phyloP scores from a whole-genome alignment of 75 land plant species.

The Pseudotsuga menziesii region DNA sequence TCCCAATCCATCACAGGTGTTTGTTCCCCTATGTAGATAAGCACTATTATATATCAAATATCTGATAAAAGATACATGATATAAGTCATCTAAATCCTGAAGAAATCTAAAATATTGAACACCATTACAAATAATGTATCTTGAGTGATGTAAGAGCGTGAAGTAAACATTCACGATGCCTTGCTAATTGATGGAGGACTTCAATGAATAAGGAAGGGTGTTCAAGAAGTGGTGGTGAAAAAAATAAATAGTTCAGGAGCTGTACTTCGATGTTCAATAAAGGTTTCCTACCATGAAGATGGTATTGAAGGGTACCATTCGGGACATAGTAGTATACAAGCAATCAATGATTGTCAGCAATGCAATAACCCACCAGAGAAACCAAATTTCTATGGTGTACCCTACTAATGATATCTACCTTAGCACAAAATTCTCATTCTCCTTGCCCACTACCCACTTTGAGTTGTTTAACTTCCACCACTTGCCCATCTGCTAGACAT shows the following conservation, averaged over 20 bases:
- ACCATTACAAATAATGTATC: slow-evolving; percentile 12
- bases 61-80: background rate
- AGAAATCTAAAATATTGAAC: background rate
- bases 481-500: slow-evolving; percentile 46
- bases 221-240: background rate
- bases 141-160: slow-evolving; percentile 23
- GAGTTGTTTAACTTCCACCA: slow-evolving; percentile 77
- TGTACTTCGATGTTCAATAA: slow-evolving; percentile 5
- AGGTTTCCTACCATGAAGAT: slow-evolving; percentile 54
- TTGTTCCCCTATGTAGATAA: slow-evolving; percentile 12
- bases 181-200: too few relatives aligned
- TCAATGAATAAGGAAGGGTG: background rate
- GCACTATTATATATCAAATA: background rate
- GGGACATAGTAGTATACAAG: slow-evolving; percentile 88
- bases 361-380: slow-evolving; percentile 88
- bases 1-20: slow-evolving; percentile 63
- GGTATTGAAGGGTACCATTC: slow-evolving; percentile 71
- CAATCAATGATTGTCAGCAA: slow-evolving; percentile 56
- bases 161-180: background rate
- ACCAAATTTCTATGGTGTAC: slow-evolving; percentile 89
- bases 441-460: slow-evolving; percentile 84
- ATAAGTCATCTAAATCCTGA: background rate
- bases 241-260: slow-evolving; percentile 13
- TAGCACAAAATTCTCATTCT: slow-evolving; percentile 84
- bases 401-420: slow-evolving; percentile 82